phyloP scores from a whole-genome alignment of 2,329 filamentous ascomycete genomes.

The Stemphylium lycopersici region DNA sequence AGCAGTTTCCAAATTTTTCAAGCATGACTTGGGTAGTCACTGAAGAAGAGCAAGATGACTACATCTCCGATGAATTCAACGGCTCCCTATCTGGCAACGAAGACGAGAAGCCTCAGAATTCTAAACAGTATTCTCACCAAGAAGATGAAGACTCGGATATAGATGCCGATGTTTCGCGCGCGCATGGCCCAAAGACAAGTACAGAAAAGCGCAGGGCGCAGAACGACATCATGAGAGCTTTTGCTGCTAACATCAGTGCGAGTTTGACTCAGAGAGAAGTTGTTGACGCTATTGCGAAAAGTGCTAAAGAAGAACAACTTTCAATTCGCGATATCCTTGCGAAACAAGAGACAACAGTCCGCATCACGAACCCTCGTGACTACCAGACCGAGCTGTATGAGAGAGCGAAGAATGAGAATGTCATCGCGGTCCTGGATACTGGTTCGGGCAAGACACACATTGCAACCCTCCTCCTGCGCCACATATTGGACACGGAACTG shows the following conservation, averaged over 20 bases:
- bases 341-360: constrained; percentile 59
- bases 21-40: constrained; percentile 27
- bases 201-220: constrained; percentile 50
- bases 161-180: constrained; percentile 30
- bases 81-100: constrained; percentile 12
- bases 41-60: constrained; percentile 27
- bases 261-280: constrained; percentile 50
- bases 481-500: constrained; percentile 78
- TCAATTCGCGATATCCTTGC: constrained; percentile 61
- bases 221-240: constrained; percentile 51
- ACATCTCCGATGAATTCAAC: constrained; percentile 13
- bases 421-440: constrained; percentile 93
- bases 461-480: constrained; percentile 79
- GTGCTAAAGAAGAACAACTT: constrained; percentile 54
- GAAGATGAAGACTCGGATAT: constrained; percentile 30
- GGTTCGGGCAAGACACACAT: constrained; percentile 97
- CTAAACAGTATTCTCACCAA: not conserved
- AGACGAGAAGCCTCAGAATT: not conserved
- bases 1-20: not conserved
- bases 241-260: constrained; percentile 52
- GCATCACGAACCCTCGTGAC: constrained; percentile 80
- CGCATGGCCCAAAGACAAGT: constrained; percentile 33
- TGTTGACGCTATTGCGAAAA: constrained; percentile 41
- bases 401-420: constrained; percentile 80
- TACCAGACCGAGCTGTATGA: constrained; percentile 95